Evolutionary conservation across 139 green algal genomes (phyloP).

Genomic region (Ostreobium quekettii): DNA sequence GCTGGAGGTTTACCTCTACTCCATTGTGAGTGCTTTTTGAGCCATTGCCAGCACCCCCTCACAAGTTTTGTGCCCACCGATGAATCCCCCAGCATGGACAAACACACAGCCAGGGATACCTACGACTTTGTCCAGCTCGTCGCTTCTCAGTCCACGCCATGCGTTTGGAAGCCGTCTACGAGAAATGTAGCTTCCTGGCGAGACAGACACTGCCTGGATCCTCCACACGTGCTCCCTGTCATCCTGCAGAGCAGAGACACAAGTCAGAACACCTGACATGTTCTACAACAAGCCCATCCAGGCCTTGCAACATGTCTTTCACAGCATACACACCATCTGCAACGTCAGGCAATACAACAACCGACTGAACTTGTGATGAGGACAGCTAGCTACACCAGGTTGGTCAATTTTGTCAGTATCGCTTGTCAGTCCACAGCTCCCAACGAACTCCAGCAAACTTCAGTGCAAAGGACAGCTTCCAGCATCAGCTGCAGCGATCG

Average conservation of each 20-base stretch:
- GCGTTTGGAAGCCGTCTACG: conserved; percentile 63
- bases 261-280: background rate
- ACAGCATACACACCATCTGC: too few relatives aligned
- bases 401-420: background rate
- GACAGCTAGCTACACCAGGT: background rate
- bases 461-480: background rate
- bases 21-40: conserved; percentile 27
- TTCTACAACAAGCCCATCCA: too few relatives aligned
- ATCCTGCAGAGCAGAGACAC: conserved; percentile 37
- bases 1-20: too few relatives aligned
- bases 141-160: conserved; percentile 84
- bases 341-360: too few relatives aligned
- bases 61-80: conserved; percentile 77
- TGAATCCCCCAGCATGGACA: conserved; percentile 88
- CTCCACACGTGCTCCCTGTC: conserved; percentile 70
- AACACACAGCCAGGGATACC: conserved; percentile 82
- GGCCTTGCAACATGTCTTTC: too few relatives aligned
- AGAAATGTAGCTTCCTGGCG: conserved; percentile 71
- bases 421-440: too few relatives aligned
- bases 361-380: too few relatives aligned
- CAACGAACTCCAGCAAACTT: too few relatives aligned
- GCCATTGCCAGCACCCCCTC: conserved; percentile 72
- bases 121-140: conserved; percentile 52
- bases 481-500: background rate
- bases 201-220: conserved; percentile 64